Evolutionary conservation across 2,329 filamentous ascomycete genomes (phyloP), one percentile per base, ranked within the genome.

Genomic region (Pseudogymnoascus sp.): DNA sequence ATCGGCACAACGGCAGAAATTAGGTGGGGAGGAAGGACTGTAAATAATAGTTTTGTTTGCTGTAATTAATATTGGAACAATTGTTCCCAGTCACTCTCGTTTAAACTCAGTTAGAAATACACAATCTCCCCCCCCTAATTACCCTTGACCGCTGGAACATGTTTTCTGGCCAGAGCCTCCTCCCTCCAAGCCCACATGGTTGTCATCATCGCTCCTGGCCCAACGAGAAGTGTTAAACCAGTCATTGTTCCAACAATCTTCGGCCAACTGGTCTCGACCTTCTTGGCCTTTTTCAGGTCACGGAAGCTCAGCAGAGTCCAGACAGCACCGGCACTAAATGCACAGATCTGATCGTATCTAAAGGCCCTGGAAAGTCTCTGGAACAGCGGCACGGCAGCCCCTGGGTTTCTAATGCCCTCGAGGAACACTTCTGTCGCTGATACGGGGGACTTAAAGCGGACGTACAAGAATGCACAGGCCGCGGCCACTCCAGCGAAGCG

Each of bases 121-220:
- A 56, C 50, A 56, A 21, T 13, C 16, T 35, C 50, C 10, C 14
- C 50, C 10, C n/a, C 24, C 16, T 56, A 56, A 33, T 71, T 73
- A n/a, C n/a, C 29, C 7, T 56, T 56, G 16, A 33, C 50, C 29
- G 8, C 29, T 16, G 50, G 50, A 21, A 56, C 50, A 33, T 21
- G 6, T 44, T 64, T 14, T 24, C 16, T 38, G 3, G 73, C 72
- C 53, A 77, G 62, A 4, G 68, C 66, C 42, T 74, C 71, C 62
- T 77, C 75, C 64, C 75, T 73, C 69, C 71, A 75, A 10, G 70
- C 65, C 72, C 72, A 76, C 64, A 68, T 70, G 13, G 66, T 63
- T 7, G 68, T 67, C 61, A 74, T 64, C 2, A 68, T 67, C 10
- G 71, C 71, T 42, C 73, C 73, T 35, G 73, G 72, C 1, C 74